These are phyloP conservation scores for Ceratobasidium sp. DNA, from an alignment of 1,284 basidiomycete genomes.

Conservation along the genomic window DNA sequence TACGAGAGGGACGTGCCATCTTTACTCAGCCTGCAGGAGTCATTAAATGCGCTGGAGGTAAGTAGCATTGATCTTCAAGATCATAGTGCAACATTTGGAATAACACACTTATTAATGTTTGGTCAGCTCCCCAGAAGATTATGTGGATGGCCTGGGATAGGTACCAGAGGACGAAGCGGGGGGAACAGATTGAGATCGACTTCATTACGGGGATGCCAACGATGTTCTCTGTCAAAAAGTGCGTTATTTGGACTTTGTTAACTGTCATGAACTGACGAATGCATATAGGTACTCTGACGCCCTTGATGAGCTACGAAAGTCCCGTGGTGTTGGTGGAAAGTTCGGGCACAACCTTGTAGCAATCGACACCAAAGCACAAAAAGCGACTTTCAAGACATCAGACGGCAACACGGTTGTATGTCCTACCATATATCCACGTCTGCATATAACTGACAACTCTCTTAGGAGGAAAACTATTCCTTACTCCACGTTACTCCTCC, in stretches of 20 bases:
- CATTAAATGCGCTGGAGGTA: constrained; percentile 90
- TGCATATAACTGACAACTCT: background rate
- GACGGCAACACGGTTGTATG: constrained; percentile 71
- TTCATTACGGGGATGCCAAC: constrained; percentile 94
- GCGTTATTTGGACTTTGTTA: background rate
- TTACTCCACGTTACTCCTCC: constrained; percentile 91
- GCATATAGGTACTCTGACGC: constrained; percentile 92
- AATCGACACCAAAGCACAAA: constrained; percentile 76
- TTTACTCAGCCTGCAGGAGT: constrained; percentile 97
- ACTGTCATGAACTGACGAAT: background rate
- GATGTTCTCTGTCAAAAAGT: constrained; percentile 81
- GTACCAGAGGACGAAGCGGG: constrained; percentile 71
- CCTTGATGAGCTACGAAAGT: constrained; percentile 80
- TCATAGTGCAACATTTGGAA: background rate
- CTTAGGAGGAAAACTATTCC: constrained; percentile 77
- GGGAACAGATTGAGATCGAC: constrained; percentile 74
- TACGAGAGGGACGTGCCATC: constrained; percentile 85
- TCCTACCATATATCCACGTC: background rate
- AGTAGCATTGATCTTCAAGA: constrained; percentile 37
- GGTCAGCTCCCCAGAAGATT: constrained; percentile 87
- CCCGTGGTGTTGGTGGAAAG: constrained; percentile 83
- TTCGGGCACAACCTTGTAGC: constrained; percentile 90
- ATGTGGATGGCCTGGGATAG: constrained; percentile 96
- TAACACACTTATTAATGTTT: background rate
- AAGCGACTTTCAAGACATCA: constrained; percentile 85